These are phyloP conservation scores for Mycena latifolia DNA, from an alignment of 768 basidiomycete genomes.

Conservation along the genomic window DNA sequence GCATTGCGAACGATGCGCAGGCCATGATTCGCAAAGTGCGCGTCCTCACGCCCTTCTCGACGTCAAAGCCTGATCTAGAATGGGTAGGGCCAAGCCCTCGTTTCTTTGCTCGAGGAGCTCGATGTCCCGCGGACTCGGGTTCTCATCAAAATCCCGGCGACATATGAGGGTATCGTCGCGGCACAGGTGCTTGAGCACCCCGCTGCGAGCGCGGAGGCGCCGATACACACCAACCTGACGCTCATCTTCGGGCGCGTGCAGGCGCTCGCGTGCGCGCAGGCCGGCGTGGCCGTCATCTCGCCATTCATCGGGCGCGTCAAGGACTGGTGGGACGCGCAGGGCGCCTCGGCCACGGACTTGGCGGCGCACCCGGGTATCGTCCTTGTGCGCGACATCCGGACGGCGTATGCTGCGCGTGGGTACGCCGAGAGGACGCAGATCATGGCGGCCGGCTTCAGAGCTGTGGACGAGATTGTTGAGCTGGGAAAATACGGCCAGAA, in stretches of 20 bases:
- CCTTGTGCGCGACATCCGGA: constrained; percentile 46
- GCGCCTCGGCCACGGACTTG: constrained; percentile 26
- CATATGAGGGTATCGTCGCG: constrained; percentile 48
- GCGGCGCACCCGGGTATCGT: constrained; percentile 47
- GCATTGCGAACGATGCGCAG: constrained; percentile 44
- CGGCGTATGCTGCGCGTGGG: constrained; percentile 41
- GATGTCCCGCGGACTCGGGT: constrained; percentile 44
- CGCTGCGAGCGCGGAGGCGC: constrained; percentile 5
- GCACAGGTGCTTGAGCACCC: constrained; percentile 45
- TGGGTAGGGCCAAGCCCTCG: constrained; percentile 42
- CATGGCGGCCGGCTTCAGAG: constrained; percentile 52
- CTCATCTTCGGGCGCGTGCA: constrained; percentile 51
- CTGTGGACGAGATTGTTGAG: constrained; percentile 48
- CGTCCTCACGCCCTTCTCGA: neutral
- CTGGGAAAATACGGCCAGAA: constrained; percentile 41
- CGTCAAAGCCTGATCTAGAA: neutral
- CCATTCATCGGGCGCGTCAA: constrained; percentile 55
- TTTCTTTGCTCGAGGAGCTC: constrained; percentile 46
- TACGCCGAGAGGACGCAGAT: constrained; percentile 39
- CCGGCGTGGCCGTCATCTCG: constrained; percentile 48
- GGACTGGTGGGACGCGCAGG: constrained; percentile 50
- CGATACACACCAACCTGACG: constrained; percentile 52
- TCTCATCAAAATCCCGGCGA: constrained; percentile 53
- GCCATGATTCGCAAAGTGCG: constrained; percentile 44
- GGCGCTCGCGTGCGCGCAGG: constrained; percentile 52